Conservation (phyloP, 2,329 filamentous ascomycete genomes). For the Dendrostoma leiphaemia region DNA sequence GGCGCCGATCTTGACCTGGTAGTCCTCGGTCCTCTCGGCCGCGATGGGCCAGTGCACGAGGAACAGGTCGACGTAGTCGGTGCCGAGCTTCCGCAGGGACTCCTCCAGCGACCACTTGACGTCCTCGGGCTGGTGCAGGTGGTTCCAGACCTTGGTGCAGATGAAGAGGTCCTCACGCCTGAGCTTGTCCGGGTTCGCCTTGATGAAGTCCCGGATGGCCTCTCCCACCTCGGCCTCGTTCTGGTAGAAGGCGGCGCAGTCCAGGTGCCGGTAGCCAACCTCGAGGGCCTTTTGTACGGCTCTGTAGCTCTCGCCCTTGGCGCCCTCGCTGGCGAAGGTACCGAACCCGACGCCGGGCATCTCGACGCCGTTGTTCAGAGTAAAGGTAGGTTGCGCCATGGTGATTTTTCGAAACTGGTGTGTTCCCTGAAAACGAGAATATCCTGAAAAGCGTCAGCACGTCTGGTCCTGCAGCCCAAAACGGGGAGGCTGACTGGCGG, state of each 20-base stretch:
- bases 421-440: neutral
- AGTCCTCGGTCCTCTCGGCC: slow-evolving; percentile 41
- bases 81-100: slow-evolving; percentile 48
- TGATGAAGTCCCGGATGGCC: slow-evolving; percentile 48
- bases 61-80: slow-evolving; percentile 57
- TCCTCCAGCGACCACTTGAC: slow-evolving; percentile 51
- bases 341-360: slow-evolving; percentile 65
- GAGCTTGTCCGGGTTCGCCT: slow-evolving; percentile 40
- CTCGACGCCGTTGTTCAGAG: slow-evolving; percentile 51
- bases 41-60: slow-evolving; percentile 54
- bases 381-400: slow-evolving; percentile 32
- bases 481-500: no score
- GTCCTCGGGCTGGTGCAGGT: slow-evolving; percentile 59
- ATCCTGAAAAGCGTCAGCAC: neutral
- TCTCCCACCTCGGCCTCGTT: slow-evolving; percentile 64
- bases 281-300: slow-evolving; percentile 64
- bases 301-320: slow-evolving; percentile 56
- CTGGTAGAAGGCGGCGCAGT: slow-evolving; percentile 68
- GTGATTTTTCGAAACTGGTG: slow-evolving; percentile 24
- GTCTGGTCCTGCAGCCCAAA: no score
- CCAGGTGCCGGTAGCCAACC: slow-evolving; percentile 64
- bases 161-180: slow-evolving; percentile 54
- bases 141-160: slow-evolving; percentile 71
- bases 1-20: slow-evolving; percentile 41
- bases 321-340: slow-evolving; percentile 66